Evolutionary conservation across 2,329 filamentous ascomycete species (phyloP).

Genomic region (Talaromyces sp.): DNA sequence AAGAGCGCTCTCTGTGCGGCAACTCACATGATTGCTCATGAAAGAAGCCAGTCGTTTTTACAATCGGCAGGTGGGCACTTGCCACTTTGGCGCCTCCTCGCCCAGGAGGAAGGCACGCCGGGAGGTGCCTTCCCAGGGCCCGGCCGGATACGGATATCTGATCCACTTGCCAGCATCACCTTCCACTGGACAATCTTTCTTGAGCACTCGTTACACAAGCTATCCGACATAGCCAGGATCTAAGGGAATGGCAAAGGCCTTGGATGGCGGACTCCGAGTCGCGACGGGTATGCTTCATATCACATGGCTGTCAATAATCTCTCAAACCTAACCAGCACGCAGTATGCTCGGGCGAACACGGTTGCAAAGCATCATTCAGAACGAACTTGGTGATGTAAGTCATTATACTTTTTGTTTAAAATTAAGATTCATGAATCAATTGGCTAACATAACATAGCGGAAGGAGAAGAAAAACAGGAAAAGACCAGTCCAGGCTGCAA

Average conservation of each 20-base stretch:
- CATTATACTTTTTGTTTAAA: slow-evolving; percentile 3
- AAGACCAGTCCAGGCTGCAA: not conserved
- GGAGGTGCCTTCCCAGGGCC: not conserved
- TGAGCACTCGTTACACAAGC: not conserved
- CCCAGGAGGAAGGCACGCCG: not conserved
- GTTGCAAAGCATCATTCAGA: not conserved
- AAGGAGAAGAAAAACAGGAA: not conserved
- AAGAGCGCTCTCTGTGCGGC: not conserved
- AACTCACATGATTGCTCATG: slow-evolving; percentile 1
- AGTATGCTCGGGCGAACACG: not conserved
- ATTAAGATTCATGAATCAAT: not conserved
- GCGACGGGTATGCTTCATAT: not conserved
- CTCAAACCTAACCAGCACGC: not conserved
- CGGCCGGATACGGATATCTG: not conserved
- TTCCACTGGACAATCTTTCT: not conserved
- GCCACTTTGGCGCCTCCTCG: not conserved
- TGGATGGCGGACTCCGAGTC: not conserved
- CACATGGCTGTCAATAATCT: not conserved
- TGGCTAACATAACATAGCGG: not conserved
- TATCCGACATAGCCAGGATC: not conserved
- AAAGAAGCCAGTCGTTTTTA: not conserved
- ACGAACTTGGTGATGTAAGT: not conserved
- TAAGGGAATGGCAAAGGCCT: not conserved
- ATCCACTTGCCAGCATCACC: not conserved
- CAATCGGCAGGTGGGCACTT: slow-evolving; percentile 12